Percentiles rank a stretch among this genome's conserved stretches.
phyloP scores from a whole-genome alignment of 371 early-diverging fungal species.

The Apophysomyces trapeziformis region DNA sequence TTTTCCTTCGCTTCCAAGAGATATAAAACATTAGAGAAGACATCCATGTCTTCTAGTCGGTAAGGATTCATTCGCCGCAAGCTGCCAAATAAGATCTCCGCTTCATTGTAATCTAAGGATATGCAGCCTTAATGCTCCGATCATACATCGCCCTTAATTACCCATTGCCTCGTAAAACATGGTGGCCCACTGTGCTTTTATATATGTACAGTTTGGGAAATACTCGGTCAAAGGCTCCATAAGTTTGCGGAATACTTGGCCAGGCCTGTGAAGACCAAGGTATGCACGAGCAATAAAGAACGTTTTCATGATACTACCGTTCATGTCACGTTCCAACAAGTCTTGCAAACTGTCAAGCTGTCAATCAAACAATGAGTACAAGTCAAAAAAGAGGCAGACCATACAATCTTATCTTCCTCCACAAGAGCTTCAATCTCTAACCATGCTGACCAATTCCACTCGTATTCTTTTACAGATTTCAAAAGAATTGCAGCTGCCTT shows the following conservation, averaged over 20 bases:
- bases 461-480: conserved; percentile 69
- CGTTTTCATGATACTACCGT: conserved; percentile 58
- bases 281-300: conserved; percentile 63
- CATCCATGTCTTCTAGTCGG: conserved; percentile 85
- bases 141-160: conserved; percentile 13
- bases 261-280: conserved; percentile 40
- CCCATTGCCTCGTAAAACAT: conserved; percentile 45
- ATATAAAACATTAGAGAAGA: conserved; percentile 91
- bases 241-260: conserved; percentile 20
- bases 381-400: conserved; percentile 1
- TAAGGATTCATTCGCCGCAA: conserved; percentile 70
- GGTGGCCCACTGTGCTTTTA: conserved; percentile 65
- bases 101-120: conserved; percentile 69
- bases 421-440: conserved; percentile 68
- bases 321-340: conserved; percentile 31
- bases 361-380: neutral
- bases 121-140: neutral
- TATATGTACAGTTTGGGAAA: conserved; percentile 64
- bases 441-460: conserved; percentile 95
- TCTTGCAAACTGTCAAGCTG: conserved; percentile 32
- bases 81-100: conserved; percentile 71
- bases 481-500: conserved; percentile 66
- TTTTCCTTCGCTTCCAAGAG: conserved; percentile 71
- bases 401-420: conserved; percentile 50
- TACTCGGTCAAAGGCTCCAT: conserved; percentile 35